Percentiles rank a stretch among this genome's conserved stretches.
phyloP scores from a whole-genome alignment of 805 yeast species.

The Saccharomycopsis olivae region DNA sequence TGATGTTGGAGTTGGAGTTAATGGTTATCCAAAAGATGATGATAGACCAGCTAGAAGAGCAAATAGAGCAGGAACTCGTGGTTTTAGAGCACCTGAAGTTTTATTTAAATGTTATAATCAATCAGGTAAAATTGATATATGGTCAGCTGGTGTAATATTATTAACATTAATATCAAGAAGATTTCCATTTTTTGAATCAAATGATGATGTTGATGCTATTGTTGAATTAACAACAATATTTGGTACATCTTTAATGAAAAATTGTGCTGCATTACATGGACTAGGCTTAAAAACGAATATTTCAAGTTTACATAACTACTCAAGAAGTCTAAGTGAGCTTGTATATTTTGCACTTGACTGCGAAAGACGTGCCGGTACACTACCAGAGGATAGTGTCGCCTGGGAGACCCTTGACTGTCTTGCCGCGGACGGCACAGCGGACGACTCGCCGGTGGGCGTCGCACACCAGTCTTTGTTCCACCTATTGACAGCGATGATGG shows the following conservation, averaged over 20 bases:
- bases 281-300: slow-evolving; percentile 66
- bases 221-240: slow-evolving; percentile 75
- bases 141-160: slow-evolving; percentile 89
- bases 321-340: slow-evolving; percentile 31
- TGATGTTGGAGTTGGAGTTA: slow-evolving; percentile 21
- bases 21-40: slow-evolving; percentile 82
- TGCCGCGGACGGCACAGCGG: slow-evolving; percentile 29
- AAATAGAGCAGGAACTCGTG: slow-evolving; percentile 94
- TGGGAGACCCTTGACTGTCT: slow-evolving; percentile 48
- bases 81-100: slow-evolving; percentile 92
- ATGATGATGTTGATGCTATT: slow-evolving; percentile 87
- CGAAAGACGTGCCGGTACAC: slow-evolving; percentile 46
- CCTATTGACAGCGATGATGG: slow-evolving; percentile 45
- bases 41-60: slow-evolving; percentile 84
- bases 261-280: slow-evolving; percentile 80
- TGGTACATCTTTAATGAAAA: slow-evolving; percentile 62
- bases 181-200: slow-evolving; percentile 89
- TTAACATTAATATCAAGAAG: slow-evolving; percentile 67
- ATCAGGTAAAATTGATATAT: slow-evolving; percentile 70
- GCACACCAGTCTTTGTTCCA: slow-evolving; percentile 38
- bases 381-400: slow-evolving; percentile 65
- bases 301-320: slow-evolving; percentile 36
- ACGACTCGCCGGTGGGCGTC: slow-evolving; percentile 28
- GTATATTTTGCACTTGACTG: slow-evolving; percentile 31
- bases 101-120: slow-evolving; percentile 79